Base-by-base conservation (phyloP, 1,284 basidiomycete species). In the Trichosporon sp. region DNA sequence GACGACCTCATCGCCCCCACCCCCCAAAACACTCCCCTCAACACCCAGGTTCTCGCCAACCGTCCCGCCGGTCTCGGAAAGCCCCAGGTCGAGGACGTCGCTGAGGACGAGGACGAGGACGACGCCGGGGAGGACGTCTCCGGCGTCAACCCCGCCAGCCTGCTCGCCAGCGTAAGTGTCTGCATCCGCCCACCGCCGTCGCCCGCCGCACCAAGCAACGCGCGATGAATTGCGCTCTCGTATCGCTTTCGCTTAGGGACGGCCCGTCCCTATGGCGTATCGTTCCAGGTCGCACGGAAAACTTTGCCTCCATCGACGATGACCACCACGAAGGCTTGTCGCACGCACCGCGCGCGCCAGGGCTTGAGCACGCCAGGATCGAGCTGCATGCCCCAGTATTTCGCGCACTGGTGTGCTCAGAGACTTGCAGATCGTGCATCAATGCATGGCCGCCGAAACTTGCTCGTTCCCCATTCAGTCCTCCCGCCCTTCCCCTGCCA, bases 1-100 rank as follows among this genome's bases (percentile, higher is more conserved):
- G 70, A 75, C 58, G 72, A 74, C 21, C 72, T 77, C 71, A 78
- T 83, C 69, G 91, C 91, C 4, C 91, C 91, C 23, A 92, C 91
- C 25, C 91, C 91, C 15, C 90, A 91, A 81, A 92, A 92, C 85
- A 92, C 91, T 15, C 91, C 91, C 18, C 85, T 92, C 76, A 87
- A 85, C 72, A 88, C 89, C 68, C 88, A 88, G 23, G 89, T 90
- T 66, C 88, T 92, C 80, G 86, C 88, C 25, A 84, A 84, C 68
- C 87, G 89, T 73, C 80, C 80, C 34, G 85, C 85, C 68, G 82
- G 82, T 67, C 84, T 91, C 71, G 90, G 89, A 58, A 89, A 90
- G 65, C 89, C 90, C 66, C 87, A 89, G 76, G 90, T 91, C 77
- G 83, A 86, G 73, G 90, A 90, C 78, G 88, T 88, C 75, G 87